A percentile compares a stretch with the other conserved stretches of the same genome.
phyloP scores from a whole-genome alignment of 129 eudicot species.

The Ambrosia artemisiifolia region DNA sequence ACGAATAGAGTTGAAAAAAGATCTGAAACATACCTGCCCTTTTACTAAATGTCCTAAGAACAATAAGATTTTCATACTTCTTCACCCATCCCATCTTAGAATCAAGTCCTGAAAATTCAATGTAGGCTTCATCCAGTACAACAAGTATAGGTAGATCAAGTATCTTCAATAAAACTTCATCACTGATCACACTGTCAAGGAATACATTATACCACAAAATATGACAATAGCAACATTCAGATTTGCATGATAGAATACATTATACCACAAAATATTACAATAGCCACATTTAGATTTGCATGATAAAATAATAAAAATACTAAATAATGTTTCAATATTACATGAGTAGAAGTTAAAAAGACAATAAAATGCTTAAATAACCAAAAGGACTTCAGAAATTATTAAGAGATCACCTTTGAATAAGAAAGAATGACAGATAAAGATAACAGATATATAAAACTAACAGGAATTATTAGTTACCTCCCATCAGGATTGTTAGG shows the following conservation, averaged over 20 bases:
- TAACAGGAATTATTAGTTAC: conserved; percentile 28
- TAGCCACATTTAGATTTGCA: conserved; percentile 3
- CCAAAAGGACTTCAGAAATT: neutral
- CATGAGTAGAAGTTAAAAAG: too few species aligned
- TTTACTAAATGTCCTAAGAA: conserved; percentile 93
- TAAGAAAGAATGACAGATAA: neutral
- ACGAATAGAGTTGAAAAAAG: neutral
- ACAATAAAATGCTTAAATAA: too few species aligned
- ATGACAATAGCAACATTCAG: conserved; percentile 14
- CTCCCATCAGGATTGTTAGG: conserved; percentile 99
- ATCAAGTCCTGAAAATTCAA: conserved; percentile 82
- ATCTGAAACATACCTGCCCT: conserved; percentile 67
- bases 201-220: neutral
- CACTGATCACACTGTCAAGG: conserved; percentile 77
- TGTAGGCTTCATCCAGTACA: conserved; percentile 95
- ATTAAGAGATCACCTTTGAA: neutral
- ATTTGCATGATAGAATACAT: neutral
- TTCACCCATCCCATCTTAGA: conserved; percentile 96
- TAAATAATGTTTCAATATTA: too few species aligned
- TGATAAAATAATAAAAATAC: neutral
- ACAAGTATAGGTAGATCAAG: conserved; percentile 88
- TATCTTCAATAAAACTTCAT: conserved; percentile 69
- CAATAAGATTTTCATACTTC: conserved; percentile 86
- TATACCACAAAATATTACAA: conserved; percentile 1
- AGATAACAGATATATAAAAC: neutral